These are phyloP conservation scores for Paulownia fortunei DNA, from an alignment of 257 asterid species.

Conservation along the genomic window DNA sequence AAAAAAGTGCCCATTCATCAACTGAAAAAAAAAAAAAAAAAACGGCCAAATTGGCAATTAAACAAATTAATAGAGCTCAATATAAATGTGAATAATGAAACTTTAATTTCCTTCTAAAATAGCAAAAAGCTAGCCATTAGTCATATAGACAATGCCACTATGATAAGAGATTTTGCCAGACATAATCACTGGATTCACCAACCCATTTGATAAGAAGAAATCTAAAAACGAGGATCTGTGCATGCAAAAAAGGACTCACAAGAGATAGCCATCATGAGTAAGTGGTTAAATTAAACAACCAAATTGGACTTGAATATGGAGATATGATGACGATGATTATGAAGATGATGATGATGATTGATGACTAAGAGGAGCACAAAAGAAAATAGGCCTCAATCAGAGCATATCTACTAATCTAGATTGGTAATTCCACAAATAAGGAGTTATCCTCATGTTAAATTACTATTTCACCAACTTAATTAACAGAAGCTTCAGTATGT, in stretches of 20 bases:
- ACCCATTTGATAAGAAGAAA: conserved; percentile 43
- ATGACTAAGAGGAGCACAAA: conserved; percentile 39
- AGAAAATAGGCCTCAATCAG: neutral
- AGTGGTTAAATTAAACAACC: conserved; percentile 4
- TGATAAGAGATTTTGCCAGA: neutral
- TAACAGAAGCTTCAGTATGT: conserved; percentile 29
- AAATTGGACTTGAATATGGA: conserved; percentile 18
- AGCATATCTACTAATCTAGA: neutral
- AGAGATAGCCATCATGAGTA: conserved; percentile 33
- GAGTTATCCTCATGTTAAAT: conserved; percentile 37
- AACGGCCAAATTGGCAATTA: no score
- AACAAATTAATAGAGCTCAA: no score
- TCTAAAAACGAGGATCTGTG: conserved; percentile 2
- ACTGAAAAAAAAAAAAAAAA: no score
- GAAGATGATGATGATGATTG: conserved; percentile 25
- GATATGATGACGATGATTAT: conserved; percentile 27
- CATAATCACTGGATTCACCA: conserved; percentile 30
- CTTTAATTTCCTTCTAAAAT: neutral
- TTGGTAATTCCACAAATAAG: neutral
- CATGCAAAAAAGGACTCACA: conserved; percentile 33
- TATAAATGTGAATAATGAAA: neutral
- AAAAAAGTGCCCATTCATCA: no score
- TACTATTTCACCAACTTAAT: conserved; percentile 43
- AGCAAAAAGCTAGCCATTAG: neutral
- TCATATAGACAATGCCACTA: conserved; percentile 2